Evolutionary conservation across 495 filamentous ascomycete species (phyloP), one percentile per base, ranked within the genome.

Genomic region (Aspergillus taichungensis): DNA sequence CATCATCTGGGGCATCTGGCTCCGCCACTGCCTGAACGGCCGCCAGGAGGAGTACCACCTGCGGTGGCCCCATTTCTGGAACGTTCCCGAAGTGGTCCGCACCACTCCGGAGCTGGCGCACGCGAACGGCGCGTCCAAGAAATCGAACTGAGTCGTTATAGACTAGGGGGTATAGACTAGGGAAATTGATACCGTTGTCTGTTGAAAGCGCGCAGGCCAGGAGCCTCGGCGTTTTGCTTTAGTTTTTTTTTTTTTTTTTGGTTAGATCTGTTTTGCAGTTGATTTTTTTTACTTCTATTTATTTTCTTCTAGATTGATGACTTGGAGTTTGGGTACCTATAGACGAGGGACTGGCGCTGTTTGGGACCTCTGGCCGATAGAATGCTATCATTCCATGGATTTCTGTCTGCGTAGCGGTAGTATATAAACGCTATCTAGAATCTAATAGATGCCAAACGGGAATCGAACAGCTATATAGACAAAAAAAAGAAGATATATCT

Each of bases 1-100:
- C 57, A 88, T 95, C 47, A 64, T 81, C 13, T 95, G 87, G 85
- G 80, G 87, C 8, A 84, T 94, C 18, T 95, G 87, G 83, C 73
- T 94, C 7, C 79, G 85, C 32, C 82, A 85, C 49, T 88, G 85
- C 52, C 66, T 95, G 40, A 87, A 91, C 47, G 73, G 80, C 5
- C 74, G 74, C 13, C 87, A 92, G 60, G 77, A 85, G 13, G 79
- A 90, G 50, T 94, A 81, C 56, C 70, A 78, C 54, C 63, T 95
- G 44, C 55, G 74, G 42, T 96, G 90, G 90, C 75, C 79, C 6
- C 75, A 72, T 29, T 54, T 82, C 33, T 76, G 77, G 56, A 76
- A 74, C 0, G 60, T 94, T 43, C 89, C 89, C 6, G 73, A 80
- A 32, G 72, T 94, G 3, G 62, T 80, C 36, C 69, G 67, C 40